phyloP scores from a whole-genome alignment of 345 rosid species.

The Eucalyptus melliodora region DNA sequence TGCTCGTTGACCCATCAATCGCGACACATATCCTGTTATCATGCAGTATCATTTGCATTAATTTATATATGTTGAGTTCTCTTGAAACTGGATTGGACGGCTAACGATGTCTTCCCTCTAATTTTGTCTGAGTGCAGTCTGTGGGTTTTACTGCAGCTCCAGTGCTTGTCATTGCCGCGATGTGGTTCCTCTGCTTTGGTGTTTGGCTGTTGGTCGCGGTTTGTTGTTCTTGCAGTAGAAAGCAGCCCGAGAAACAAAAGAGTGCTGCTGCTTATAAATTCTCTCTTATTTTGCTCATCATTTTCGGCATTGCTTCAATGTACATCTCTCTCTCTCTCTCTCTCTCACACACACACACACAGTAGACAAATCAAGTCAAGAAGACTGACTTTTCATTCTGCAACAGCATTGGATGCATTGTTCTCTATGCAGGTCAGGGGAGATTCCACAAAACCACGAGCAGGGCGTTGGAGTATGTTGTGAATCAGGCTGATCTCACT shows the following conservation, averaged over 20 bases:
- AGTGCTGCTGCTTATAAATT: conserved; percentile 50
- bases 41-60: neutral
- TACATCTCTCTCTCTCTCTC: conserved; percentile 3
- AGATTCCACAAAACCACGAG: conserved; percentile 59
- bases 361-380: neutral
- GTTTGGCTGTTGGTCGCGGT: conserved; percentile 30
- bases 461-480: conserved; percentile 60
- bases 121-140: conserved; percentile 41
- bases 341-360: neutral
- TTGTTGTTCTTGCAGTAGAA: conserved; percentile 30
- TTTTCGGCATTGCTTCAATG: conserved; percentile 65
- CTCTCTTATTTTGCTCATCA: conserved; percentile 57
- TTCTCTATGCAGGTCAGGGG: conserved; percentile 69
- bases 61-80: neutral
- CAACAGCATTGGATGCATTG: conserved; percentile 70
- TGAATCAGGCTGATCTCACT: conserved; percentile 57
- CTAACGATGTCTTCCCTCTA: neutral
- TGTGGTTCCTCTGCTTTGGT: conserved; percentile 81
- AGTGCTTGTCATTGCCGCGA: conserved; percentile 40
- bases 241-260: conserved; percentile 47
- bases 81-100: neutral
- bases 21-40: neutral
- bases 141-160: conserved; percentile 80
- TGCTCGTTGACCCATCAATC: neutral
- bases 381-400: neutral